Evolutionary conservation across 371 early-diverging fungal genomes (phyloP).

Genomic region (Actinomortierella ambigua): DNA sequence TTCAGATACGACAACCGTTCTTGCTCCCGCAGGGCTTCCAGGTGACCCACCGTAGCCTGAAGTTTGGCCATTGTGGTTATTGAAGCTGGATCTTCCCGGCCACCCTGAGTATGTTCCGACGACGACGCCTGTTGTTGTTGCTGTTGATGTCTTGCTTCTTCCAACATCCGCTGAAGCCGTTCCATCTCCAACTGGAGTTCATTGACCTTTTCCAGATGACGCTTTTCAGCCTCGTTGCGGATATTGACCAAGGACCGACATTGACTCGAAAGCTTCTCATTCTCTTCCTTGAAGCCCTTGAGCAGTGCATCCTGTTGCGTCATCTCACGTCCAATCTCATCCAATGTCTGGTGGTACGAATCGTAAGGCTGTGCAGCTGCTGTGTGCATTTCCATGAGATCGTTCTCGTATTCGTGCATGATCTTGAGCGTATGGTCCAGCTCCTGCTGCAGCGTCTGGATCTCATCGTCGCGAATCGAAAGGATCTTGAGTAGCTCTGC

Average conservation of each 20-base stretch:
- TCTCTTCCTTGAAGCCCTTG: constrained; percentile 44
- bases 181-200: constrained; percentile 26
- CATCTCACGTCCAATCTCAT: constrained; percentile 46
- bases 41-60: no score
- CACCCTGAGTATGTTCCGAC: no score
- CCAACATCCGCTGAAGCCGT: constrained; percentile 27
- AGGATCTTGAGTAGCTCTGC: constrained; percentile 40
- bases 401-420: constrained; percentile 47
- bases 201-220: constrained; percentile 30
- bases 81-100: no score
- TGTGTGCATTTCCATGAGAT: constrained; percentile 47
- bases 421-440: constrained; percentile 45
- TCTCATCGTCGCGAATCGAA: constrained; percentile 42
- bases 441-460: constrained; percentile 44
- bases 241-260: constrained; percentile 39
- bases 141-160: constrained; percentile 5
- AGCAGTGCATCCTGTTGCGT: constrained; percentile 43
- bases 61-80: no score
- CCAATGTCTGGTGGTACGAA: constrained; percentile 37
- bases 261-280: constrained; percentile 36
- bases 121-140: no score
- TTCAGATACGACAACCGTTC: no score
- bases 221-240: constrained; percentile 43
- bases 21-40: no score
- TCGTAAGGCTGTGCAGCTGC: constrained; percentile 46